Conservation (phyloP, 2,329 filamentous ascomycete species). For the Aspergillus sp. region DNA sequence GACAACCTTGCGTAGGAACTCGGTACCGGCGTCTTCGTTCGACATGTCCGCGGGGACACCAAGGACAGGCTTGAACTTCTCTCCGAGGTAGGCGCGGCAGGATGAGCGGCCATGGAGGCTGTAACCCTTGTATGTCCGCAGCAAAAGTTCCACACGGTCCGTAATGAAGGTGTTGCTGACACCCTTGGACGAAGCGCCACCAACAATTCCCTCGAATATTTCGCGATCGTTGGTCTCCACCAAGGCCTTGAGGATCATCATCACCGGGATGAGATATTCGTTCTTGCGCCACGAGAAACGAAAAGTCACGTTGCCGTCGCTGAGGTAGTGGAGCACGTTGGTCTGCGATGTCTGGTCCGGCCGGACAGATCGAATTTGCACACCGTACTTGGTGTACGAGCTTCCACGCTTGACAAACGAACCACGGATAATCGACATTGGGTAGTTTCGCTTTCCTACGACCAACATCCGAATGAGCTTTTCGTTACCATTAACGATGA, state of each 20-base stretch:
- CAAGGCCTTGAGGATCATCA: constrained; percentile 95
- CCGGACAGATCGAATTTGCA: constrained; percentile 83
- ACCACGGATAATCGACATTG: constrained; percentile 84
- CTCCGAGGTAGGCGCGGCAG: constrained; percentile 78
- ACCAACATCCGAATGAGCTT: constrained; percentile 92
- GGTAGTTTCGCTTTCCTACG: constrained; percentile 85
- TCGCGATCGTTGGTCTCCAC: constrained; percentile 94
- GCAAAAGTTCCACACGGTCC: constrained; percentile 82
- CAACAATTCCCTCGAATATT: constrained; percentile 90
- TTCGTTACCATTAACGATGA: constrained; percentile 95
- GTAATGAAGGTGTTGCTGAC: constrained; percentile 87
- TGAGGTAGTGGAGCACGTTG: constrained; percentile 92
- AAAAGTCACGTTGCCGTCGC: constrained; percentile 92
- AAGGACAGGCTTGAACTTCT: constrained; percentile 84
- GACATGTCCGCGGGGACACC: constrained; percentile 76
- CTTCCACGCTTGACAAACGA: constrained; percentile 84
- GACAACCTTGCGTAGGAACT: constrained; percentile 84
- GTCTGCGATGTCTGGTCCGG: constrained; percentile 98
- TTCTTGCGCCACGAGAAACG: constrained; percentile 97
- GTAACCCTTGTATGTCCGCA: constrained; percentile 91
- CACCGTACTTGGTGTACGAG: constrained; percentile 81
- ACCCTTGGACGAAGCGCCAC: constrained; percentile 66
- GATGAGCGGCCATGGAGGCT: constrained; percentile 72
- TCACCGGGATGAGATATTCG: constrained; percentile 88
- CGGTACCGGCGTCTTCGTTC: constrained; percentile 81